Percentiles rank a stretch among this genome's conserved stretches.
Evolutionary conservation across 1,284 basidiomycete genomes (phyloP).

Genomic region (Microbotryum lychnidis-dioicae): DNA sequence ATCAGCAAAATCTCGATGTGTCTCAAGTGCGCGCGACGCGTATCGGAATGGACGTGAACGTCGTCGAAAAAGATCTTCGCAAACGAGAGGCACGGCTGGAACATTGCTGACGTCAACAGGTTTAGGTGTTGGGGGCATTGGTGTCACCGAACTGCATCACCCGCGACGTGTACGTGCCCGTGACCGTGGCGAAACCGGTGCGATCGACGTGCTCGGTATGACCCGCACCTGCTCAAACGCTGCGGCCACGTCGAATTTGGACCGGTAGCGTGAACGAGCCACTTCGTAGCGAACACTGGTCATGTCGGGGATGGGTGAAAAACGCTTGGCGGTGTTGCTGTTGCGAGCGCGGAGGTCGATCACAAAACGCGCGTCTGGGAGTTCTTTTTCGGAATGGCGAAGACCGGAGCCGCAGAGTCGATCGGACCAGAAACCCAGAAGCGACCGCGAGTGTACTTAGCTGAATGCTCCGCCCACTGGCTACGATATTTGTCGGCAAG

Average conservation of each 20-base stretch:
- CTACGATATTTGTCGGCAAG: slow-evolving; percentile 1
- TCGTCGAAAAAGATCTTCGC: slow-evolving; percentile 42
- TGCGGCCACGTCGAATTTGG: slow-evolving; percentile 38
- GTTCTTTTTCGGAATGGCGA: slow-evolving; percentile 12
- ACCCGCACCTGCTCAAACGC: slow-evolving; percentile 38
- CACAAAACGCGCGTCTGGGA: slow-evolving; percentile 3
- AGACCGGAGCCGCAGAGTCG: slow-evolving; percentile 9
- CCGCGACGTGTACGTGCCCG: slow-evolving; percentile 34
- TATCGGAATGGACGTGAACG: slow-evolving; percentile 39
- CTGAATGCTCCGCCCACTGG: slow-evolving; percentile 5
- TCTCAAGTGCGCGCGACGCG: slow-evolving; percentile 36
- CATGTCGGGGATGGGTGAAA: slow-evolving; percentile 42
- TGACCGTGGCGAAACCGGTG: slow-evolving; percentile 34
- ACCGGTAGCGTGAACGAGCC: slow-evolving; percentile 28
- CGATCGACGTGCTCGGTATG: slow-evolving; percentile 29
- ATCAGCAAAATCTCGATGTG: slow-evolving; percentile 37
- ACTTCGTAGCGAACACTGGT: slow-evolving; percentile 37
- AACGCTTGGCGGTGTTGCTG: slow-evolving; percentile 40
- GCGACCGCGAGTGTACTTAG: background rate
- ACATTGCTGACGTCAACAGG: slow-evolving; percentile 39
- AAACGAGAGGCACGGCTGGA: slow-evolving; percentile 36
- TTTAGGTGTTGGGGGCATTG: slow-evolving; percentile 40
- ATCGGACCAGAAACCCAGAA: slow-evolving; percentile 7
- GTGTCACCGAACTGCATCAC: slow-evolving; percentile 42
- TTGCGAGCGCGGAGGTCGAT: slow-evolving; percentile 36